These are phyloP conservation scores for Cornus kousa DNA, from an alignment of 148 eudicot species.

Conservation along the genomic window DNA sequence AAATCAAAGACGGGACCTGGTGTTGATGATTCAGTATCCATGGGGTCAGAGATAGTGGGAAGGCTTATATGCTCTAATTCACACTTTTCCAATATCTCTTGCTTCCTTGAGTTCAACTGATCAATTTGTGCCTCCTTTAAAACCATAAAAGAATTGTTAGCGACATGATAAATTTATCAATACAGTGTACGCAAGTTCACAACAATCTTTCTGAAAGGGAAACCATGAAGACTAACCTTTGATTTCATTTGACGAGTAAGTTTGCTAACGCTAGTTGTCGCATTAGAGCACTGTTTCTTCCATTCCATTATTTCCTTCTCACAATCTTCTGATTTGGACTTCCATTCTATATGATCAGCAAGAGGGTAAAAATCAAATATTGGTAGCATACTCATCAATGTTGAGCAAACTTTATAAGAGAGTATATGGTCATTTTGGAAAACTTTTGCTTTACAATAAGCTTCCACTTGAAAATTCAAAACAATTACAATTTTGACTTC, in stretches of 20 bases:
- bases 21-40: constrained; percentile 67
- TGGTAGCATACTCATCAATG: neutral
- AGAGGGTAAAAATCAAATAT: neutral
- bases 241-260: constrained; percentile 72
- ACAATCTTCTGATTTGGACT: constrained; percentile 75
- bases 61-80: constrained; percentile 78
- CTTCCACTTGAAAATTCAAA: no score
- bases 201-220: neutral
- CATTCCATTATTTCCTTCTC: constrained; percentile 80
- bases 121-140: constrained; percentile 75
- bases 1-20: constrained; percentile 65
- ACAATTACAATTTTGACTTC: no score
- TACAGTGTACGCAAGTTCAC: neutral
- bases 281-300: constrained; percentile 77
- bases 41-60: constrained; percentile 74
- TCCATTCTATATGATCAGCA: constrained; percentile 54
- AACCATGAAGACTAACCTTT: constrained; percentile 47
- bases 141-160: constrained; percentile 8
- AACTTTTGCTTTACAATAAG: no score
- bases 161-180: neutral
- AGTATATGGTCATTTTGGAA: no score
- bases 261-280: constrained; percentile 78
- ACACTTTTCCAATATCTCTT: constrained; percentile 83
- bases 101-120: constrained; percentile 63
- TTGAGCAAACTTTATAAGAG: no score